phyloP scores from a whole-genome alignment of 2,329 filamentous ascomycete species.

The Verticillium albo-atrum region DNA sequence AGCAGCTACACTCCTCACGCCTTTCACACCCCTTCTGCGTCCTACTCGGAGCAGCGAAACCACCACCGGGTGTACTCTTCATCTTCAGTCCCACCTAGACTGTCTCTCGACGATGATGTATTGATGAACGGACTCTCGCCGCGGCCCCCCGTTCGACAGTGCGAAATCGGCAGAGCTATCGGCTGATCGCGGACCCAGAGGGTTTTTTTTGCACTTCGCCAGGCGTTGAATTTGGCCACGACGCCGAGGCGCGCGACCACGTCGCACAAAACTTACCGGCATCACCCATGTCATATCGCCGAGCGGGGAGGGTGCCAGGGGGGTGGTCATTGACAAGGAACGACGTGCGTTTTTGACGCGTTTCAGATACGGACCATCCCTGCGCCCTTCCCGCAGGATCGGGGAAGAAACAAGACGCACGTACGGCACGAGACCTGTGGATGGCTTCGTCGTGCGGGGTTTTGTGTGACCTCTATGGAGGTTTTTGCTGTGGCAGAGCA shows the following conservation, averaged over 20 bases:
- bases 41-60: conserved; percentile 12
- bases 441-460: not conserved
- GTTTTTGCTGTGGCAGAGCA: not conserved
- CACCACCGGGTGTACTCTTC: conserved; percentile 39
- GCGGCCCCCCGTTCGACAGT: conserved; percentile 39
- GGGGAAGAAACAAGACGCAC: conserved; percentile 1
- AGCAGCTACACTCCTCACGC: not conserved
- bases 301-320: not conserved
- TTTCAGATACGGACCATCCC: conserved; percentile 1
- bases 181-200: conserved; percentile 32
- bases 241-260: not conserved
- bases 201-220: not conserved
- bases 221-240: not conserved
- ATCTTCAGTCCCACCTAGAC: conserved; percentile 35
- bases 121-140: conserved; percentile 43
- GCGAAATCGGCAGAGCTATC: conserved; percentile 49
- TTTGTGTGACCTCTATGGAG: not conserved
- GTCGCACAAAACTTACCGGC: not conserved
- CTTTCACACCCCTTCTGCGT: conserved; percentile 8
- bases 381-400: conserved; percentile 8
- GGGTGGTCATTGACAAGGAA: not conserved
- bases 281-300: not conserved
- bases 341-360: not conserved
- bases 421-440: not conserved
- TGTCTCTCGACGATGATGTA: conserved; percentile 42